Conservation (phyloP, 2,329 filamentous ascomycete genomes). For the Rutstroemia sp. region DNA sequence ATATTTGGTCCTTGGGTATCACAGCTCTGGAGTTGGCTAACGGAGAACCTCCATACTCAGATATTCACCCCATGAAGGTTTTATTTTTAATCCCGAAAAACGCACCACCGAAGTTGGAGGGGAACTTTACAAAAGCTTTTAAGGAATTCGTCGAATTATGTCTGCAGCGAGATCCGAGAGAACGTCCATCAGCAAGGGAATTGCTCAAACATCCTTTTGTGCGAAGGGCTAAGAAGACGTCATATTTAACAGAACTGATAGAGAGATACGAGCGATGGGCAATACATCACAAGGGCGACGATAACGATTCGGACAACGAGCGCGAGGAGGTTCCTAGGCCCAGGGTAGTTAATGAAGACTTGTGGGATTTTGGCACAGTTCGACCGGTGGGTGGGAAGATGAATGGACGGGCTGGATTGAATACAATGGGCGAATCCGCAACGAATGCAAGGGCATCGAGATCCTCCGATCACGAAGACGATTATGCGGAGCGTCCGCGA, state of each 20-base stretch:
- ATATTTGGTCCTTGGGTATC: conserved; percentile 95
- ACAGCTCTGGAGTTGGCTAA: conserved; percentile 87
- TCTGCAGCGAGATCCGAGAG: conserved; percentile 79
- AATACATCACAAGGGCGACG: conserved; percentile 68
- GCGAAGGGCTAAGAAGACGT: conserved; percentile 85
- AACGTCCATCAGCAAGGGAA: conserved; percentile 80
- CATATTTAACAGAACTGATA: conserved; percentile 93
- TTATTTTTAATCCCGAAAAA: conserved; percentile 96
- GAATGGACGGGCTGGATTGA: conserved; percentile 51
- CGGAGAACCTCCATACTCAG: conserved; percentile 88
- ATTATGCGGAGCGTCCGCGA: conserved; percentile 45
- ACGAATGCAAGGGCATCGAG: conserved; percentile 65
- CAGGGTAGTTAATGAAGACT: conserved; percentile 64
- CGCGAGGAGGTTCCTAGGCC: conserved; percentile 36
- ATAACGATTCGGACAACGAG: conserved; percentile 53
- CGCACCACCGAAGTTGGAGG: conserved; percentile 71
- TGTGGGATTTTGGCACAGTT: conserved; percentile 98
- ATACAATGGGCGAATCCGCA: conserved; percentile 72
- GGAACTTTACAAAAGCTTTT: conserved; percentile 74
- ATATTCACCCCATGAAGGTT: conserved; percentile 98
- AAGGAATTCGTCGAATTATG: conserved; percentile 82
- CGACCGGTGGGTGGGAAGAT: conserved; percentile 66
- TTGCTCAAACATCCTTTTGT: conserved; percentile 87
- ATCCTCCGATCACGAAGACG: conserved; percentile 40
- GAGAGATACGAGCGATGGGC: conserved; percentile 85